Percentiles rank a stretch among this genome's conserved stretches.
Conservation (phyloP, 805 yeast genomes). For the Schwanniomyces polymorphus region DNA sequence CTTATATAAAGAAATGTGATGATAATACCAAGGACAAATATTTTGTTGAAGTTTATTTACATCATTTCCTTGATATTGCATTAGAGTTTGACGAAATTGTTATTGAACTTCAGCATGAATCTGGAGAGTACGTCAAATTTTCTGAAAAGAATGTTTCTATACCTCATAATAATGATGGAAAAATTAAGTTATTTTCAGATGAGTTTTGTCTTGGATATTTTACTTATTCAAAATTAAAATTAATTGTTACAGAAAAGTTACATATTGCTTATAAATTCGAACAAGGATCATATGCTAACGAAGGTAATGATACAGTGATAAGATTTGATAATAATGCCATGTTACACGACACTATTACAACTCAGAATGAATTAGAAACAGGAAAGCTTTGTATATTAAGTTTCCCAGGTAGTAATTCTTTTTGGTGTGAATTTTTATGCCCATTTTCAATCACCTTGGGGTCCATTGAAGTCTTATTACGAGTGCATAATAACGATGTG, state of each 20-base stretch:
- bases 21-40: conserved; percentile 30
- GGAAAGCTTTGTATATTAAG: background rate
- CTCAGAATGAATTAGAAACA: background rate
- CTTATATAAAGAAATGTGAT: conserved; percentile 33
- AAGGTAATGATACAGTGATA: conserved; percentile 3
- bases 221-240: conserved; percentile 14
- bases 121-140: conserved; percentile 10
- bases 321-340: conserved; percentile 5
- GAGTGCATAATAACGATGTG: conserved; percentile 27
- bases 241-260: conserved; percentile 17
- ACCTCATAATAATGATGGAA: conserved; percentile 6
- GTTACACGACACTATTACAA: conserved; percentile 6
- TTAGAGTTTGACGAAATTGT: conserved; percentile 19
- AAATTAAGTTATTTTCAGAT: conserved; percentile 18
- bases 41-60: conserved; percentile 31
- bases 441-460: conserved; percentile 29
- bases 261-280: conserved; percentile 11
- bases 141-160: conserved; percentile 5
- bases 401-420: conserved; percentile 16
- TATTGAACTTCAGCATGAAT: conserved; percentile 17
- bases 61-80: conserved; percentile 25
- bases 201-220: conserved; percentile 36
- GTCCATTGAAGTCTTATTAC: conserved; percentile 21
- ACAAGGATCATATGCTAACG: background rate
- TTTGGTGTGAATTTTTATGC: conserved; percentile 26